Evolutionary conservation across 108 stramenopile species (phyloP).

Genomic region (Schizochytrium sp.): DNA sequence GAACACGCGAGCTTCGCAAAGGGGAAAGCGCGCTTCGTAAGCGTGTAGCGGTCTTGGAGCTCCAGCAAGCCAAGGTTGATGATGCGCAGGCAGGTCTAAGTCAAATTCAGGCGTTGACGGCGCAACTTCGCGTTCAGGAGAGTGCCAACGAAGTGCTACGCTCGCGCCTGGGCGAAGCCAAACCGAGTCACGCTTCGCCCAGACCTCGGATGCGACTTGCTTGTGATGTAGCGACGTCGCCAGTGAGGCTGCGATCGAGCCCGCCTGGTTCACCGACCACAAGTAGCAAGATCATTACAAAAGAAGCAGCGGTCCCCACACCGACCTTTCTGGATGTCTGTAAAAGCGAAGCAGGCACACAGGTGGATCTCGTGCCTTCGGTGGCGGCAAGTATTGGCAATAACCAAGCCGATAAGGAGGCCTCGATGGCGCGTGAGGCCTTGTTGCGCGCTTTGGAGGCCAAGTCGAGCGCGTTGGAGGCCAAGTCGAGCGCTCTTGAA

Average conservation of each 20-base stretch:
- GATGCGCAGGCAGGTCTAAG: not conserved
- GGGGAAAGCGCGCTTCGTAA: not conserved
- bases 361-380: not conserved
- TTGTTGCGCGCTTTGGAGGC: not conserved
- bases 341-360: too few species aligned
- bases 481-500: not conserved
- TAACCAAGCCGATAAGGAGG: not conserved
- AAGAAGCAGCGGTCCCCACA: too few species aligned
- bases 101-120: not conserved
- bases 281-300: too few species aligned
- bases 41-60: not conserved
- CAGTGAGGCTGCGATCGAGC: not conserved
- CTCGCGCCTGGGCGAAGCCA: not conserved
- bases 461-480: not conserved
- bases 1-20: not conserved
- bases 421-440: not conserved
- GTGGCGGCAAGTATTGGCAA: not conserved
- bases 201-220: not conserved
- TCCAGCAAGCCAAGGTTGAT: not conserved
- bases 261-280: too few species aligned
- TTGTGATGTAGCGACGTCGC: not conserved
- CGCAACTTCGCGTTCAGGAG: not conserved
- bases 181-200: not conserved
- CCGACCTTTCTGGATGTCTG: too few species aligned
- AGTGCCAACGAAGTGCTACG: not conserved